Base-by-base conservation (phyloP, 139 green algal species). In the Microglena sp. region DNA sequence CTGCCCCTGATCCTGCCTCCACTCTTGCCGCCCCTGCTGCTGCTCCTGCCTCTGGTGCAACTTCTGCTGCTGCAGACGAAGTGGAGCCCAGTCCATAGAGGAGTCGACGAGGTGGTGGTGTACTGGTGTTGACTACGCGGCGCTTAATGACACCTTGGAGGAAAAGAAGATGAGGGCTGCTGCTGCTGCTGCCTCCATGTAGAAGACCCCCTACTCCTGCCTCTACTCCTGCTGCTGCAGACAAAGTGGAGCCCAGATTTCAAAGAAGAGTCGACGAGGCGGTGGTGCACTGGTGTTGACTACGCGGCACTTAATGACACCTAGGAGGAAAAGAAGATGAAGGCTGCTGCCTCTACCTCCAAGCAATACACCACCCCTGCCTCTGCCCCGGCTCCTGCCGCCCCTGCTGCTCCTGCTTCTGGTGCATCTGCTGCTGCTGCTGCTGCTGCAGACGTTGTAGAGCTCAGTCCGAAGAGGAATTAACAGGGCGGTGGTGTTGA, bases 81-180 rank as follows among this genome's bases (percentile, higher is more conserved):
- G 63, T 43, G 21, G 59, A 54, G 29, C 43, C 24, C 8, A 59
- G 68, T 8, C 31, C 46, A 3, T 83, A 84, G 69, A 72, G 83
- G 33, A 70, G 85, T 34, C 70, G 85, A 36, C 62, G 86, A 2
- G 59, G 69, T 5, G 68, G 32, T 3, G 32, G 45, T n/a, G n/a
- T n/a, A n/a, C n/a, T n/a, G n/a, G n/a, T 3, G 85, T 92, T 26
- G 85, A 93, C 59, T 93, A 93, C 62, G 78, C 81, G 7, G 77
- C 82, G 0, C 62, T 93, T 1, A 91, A 93, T 55, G 77, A 77
- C 33, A 59, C 84, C 66, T 56, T 93, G 4, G 77, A 91, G 57
- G 75, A 66, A 28, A 82, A 89, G 64, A 28, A 34, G 4, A 54
- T 35, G 33, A 29, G 21, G 59, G 57, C n/a, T n/a, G n/a, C n/a